Evolutionary conservation across 257 asterid species (phyloP), one percentile per base, ranked within the genome.

Genomic region (Jacaranda mimosifolia): DNA sequence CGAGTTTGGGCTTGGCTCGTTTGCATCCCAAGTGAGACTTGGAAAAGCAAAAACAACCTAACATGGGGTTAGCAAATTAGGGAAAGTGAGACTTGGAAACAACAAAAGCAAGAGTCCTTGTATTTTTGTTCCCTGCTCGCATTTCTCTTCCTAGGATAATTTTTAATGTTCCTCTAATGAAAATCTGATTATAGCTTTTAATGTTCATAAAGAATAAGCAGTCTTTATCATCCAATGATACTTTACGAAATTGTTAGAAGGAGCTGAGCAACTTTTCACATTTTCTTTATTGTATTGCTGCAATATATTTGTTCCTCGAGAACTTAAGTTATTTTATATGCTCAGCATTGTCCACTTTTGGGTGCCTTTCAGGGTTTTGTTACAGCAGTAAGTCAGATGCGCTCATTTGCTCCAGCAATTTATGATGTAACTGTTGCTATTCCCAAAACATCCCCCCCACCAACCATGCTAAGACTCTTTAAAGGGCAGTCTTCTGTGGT

Each of bases 401-500:
- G 94, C 63, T 75, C 96, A 38, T 93, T 93, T 88, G 99, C 93
- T 82, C 99, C 99, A 15, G 98, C 97, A 48, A 86, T 95, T 84
- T 95, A 93, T 85, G 96, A 95, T 63, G 88, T 87, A 58, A 95
- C 99, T 63, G 93, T 95, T 70, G 87, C 97, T 46, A 93, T 95
- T 64, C 97, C 98, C 49, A 90, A 89, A 80, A 81, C 88, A 72
- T 89, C 96, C 72, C 91, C 96, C n/a, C 83, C 83, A 65, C 99
- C 99, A 49, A 95, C 98, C 83, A 93, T 95, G 97, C 88, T 91
- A 49, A 83, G 97, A 83, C 93, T 95, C 70, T 89, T 95, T 79
- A 90, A 83, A 86, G 99, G 98, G 73, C 93, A 91, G 69, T 83
- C 97, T 75, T 91, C 97, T 72, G 96, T 91, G 93, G 99, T 95